Evolutionary conservation across 2,329 filamentous ascomycete species (phyloP).

Genomic region (Verruconis gallopava): DNA sequence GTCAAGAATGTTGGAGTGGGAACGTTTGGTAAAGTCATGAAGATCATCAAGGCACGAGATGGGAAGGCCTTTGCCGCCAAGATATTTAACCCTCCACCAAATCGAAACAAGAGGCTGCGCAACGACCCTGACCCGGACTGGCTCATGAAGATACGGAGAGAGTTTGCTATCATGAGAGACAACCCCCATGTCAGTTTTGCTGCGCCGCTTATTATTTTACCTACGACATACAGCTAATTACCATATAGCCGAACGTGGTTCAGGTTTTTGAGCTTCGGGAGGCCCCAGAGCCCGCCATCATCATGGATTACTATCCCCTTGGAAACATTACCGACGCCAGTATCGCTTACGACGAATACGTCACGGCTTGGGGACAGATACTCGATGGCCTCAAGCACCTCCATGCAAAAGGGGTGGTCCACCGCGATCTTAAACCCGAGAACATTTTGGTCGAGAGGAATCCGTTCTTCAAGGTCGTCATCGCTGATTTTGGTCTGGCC

Average conservation of each 20-base stretch:
- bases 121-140: background rate
- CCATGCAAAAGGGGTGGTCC: conserved; percentile 95
- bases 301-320: background rate
- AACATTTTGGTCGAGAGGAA: conserved; percentile 95
- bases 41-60: background rate
- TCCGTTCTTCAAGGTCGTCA: conserved; percentile 93
- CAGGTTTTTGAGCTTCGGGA: background rate
- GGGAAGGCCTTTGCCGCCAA: background rate
- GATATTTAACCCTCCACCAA: background rate
- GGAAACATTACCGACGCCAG: background rate
- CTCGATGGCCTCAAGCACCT: conserved; percentile 38
- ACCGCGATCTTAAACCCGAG: conserved; percentile 94
- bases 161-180: conserved; percentile 1
- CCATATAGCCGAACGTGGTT: background rate
- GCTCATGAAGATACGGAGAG: background rate
- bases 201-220: background rate
- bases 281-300: background rate
- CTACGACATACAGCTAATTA: background rate
- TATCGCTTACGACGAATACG: background rate
- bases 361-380: background rate
- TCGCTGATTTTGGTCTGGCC: conserved; percentile 90
- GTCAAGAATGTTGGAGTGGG: too few relatives aligned
- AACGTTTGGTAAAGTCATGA: background rate
- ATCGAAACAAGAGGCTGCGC: too few relatives aligned
- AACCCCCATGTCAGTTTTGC: conserved; percentile 1